Base-by-base conservation (phyloP, 164 flowering plant species). In the Liriodendron chinense region DNA sequence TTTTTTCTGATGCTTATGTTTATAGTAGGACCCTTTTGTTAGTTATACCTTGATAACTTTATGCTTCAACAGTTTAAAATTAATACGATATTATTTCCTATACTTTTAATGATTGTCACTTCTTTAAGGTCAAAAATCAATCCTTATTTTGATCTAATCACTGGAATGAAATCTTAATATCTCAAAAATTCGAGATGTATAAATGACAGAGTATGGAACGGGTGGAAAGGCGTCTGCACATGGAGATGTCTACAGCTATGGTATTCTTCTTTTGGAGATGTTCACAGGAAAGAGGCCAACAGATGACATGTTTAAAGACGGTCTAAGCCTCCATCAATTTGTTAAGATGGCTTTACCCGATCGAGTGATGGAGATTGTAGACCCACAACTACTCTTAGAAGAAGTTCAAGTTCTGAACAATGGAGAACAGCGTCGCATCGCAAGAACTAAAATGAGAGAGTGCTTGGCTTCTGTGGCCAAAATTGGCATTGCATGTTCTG, bases 191-290 rank as follows among this genome's bases (percentile, higher is more conserved):
- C 34, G 34, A 28, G 1, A 28, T 28, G 34, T 25, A 22, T 22
- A 14, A 62, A 20, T 26, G 68, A 73, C 81, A 79, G 84, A 81
- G 50, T 82, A 79, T 76, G 86, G 84, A 13, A 56, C 70, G 66
- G 77, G 82, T 2, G 62, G 76, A 9, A 56, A 62, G 53, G 75
- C 68, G 21, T 72, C 81, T 3, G 65, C 78, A 10, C 47, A 69
- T 7, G 79, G 82, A 0, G 84, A 82, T 63, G 77, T 78, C 0
- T 82, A 77, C 80, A 80, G 84, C 53, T 82, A 72, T 34, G 83
- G 83, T 50, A 77, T 82, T 48, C 76, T 84, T 3, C 25, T 82
- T 47, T 61, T 84, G 69, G 86, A 80, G 68, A 72, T 82, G 56
- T 72, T 79, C 24, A 81, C 83, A 28, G 34, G 84, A 9, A 84